These are phyloP conservation scores for Boletus vinaceobasis DNA, from an alignment of 768 basidiomycete species.

Conservation along the genomic window DNA sequence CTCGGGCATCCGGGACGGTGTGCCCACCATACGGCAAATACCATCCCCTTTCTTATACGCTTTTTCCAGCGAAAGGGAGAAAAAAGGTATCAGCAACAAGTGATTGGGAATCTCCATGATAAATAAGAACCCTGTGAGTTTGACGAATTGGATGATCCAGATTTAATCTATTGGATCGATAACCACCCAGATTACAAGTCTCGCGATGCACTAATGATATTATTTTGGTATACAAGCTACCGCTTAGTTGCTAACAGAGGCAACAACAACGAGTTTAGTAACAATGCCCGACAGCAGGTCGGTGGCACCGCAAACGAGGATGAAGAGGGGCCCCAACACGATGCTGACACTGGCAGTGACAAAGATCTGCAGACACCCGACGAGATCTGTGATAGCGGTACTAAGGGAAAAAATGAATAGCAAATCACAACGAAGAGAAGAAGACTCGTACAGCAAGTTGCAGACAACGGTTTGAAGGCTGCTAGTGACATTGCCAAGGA, in stretches of 20 bases:
- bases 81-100: too few relatives aligned
- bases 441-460: not conserved
- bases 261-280: too few relatives aligned
- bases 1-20: too few relatives aligned
- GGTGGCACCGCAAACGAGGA: not conserved
- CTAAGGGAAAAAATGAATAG: not conserved
- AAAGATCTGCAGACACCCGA: constrained; percentile 3
- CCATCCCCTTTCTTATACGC: too few relatives aligned
- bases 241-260: not conserved
- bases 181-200: not conserved
- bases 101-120: too few relatives aligned
- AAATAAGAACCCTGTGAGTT: too few relatives aligned
- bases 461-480: not conserved
- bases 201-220: not conserved
- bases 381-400: not conserved
- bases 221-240: not conserved
- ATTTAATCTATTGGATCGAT: not conserved
- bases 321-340: not conserved
- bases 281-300: not conserved
- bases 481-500: not conserved
- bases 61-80: too few relatives aligned
- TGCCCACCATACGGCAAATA: too few relatives aligned
- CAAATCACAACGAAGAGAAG: fast-evolving
- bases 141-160: not conserved
- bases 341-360: not conserved